phyloP scores from a whole-genome alignment of 495 filamentous ascomycete genomes.

The Talaromyces trachyspermus region DNA sequence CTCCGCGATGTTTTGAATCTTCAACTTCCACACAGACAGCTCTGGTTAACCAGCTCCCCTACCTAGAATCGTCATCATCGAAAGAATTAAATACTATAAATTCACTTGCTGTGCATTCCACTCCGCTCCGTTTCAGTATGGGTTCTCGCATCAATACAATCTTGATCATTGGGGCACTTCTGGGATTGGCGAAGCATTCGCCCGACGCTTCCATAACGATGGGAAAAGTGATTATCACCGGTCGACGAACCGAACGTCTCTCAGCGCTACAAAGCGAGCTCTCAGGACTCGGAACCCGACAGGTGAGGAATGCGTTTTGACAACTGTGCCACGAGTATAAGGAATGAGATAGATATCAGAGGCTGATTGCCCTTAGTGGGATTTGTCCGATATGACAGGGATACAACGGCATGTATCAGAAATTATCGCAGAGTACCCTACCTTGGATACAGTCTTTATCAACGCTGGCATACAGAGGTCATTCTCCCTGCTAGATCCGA shows the following conservation, averaged over 20 bases:
- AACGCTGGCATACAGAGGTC: constrained; percentile 22
- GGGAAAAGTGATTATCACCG: constrained; percentile 13
- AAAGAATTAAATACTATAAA: neutral
- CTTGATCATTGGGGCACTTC: constrained; percentile 45
- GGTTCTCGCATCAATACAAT: constrained; percentile 20
- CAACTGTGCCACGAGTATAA: neutral
- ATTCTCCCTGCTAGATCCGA: constrained; percentile 17
- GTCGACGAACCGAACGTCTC: constrained; percentile 17
- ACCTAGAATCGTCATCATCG: neutral
- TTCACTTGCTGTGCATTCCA: neutral
- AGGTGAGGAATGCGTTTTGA: constrained; percentile 16
- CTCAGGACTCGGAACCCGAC: constrained; percentile 21
- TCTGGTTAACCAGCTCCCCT: too few species aligned
- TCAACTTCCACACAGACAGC: too few species aligned
- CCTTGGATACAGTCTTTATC: constrained; percentile 28
- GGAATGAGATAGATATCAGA: neutral
- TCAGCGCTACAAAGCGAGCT: constrained; percentile 18
- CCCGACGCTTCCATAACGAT: constrained; percentile 12
- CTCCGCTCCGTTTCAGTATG: neutral
- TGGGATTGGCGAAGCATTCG: constrained; percentile 14
- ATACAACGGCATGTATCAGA: constrained; percentile 15
- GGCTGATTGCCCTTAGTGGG: neutral
- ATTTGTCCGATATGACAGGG: constrained; percentile 14
- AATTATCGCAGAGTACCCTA: constrained; percentile 20
- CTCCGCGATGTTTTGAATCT: too few species aligned